Conservation (phyloP, 768 basidiomycete species). For the Kwoniella sp. region DNA sequence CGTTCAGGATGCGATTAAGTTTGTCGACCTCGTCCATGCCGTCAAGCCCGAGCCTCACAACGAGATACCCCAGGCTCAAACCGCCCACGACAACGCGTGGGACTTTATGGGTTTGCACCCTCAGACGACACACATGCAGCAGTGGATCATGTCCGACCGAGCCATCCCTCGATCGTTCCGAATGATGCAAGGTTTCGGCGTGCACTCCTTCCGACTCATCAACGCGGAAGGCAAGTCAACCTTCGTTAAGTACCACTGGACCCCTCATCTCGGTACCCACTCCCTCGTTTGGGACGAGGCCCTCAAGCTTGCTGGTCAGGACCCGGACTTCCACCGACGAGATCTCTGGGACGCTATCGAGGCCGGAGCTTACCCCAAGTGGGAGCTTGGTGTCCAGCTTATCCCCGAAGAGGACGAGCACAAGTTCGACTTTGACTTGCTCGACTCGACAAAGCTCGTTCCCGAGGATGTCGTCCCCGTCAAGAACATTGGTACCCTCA, state of each 20-base stretch:
- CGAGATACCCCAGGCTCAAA: constrained; percentile 62
- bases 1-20: constrained; percentile 67
- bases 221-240: constrained; percentile 68
- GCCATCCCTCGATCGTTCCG: constrained; percentile 81
- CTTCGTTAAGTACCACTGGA: constrained; percentile 89
- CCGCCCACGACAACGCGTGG: constrained; percentile 81
- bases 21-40: constrained; percentile 82
- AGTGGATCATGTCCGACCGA: constrained; percentile 86
- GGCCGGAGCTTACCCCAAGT: constrained; percentile 70
- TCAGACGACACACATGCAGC: constrained; percentile 58
- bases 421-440: constrained; percentile 69
- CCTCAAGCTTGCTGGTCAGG: constrained; percentile 72
- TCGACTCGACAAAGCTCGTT: constrained; percentile 61
- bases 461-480: constrained; percentile 80
- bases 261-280: constrained; percentile 81
- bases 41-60: constrained; percentile 87
- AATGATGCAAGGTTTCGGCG: constrained; percentile 79
- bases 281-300: constrained; percentile 88
- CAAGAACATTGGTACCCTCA: constrained; percentile 73
- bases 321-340: constrained; percentile 88
- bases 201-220: constrained; percentile 79
- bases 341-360: constrained; percentile 83
- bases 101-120: constrained; percentile 75
- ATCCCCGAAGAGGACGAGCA: constrained; percentile 74
- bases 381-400: constrained; percentile 75